Evolutionary conservation across 768 basidiomycete species (phyloP).

Genomic region (Flagelloscypha sp.): DNA sequence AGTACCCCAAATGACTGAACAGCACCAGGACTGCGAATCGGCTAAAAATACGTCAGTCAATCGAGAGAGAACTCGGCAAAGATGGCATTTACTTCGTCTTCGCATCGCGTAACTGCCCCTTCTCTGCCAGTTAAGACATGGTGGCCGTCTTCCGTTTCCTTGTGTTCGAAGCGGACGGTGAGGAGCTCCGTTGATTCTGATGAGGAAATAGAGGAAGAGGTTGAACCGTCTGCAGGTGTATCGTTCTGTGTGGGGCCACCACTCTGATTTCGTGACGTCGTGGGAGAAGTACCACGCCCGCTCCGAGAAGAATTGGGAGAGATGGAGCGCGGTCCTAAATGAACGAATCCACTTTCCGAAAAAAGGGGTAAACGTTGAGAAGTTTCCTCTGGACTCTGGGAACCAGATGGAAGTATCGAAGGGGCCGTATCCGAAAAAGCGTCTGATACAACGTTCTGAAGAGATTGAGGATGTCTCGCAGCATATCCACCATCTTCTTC

Average conservation of each 20-base stretch:
- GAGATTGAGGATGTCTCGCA: no score
- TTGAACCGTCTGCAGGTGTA: not conserved
- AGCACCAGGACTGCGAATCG: constrained; percentile 74
- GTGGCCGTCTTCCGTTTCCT: constrained; percentile 55
- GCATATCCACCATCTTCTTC: no score
- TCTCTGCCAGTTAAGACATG: constrained; percentile 66
- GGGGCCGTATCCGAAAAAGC: not conserved
- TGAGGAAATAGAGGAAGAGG: not conserved
- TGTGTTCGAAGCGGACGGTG: constrained; percentile 59
- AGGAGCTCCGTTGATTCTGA: constrained; percentile 33
- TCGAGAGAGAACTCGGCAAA: not conserved
- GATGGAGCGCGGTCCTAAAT: no score
- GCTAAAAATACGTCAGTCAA: constrained; percentile 29
- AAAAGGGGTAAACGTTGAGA: no score
- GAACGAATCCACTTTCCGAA: no score
- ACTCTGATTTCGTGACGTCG: no score
- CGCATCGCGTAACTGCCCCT: constrained; percentile 55
- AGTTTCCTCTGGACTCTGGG: not conserved
- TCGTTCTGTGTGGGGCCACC: no score
- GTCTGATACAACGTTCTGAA: no score
- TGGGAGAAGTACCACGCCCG: no score
- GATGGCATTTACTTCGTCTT: constrained; percentile 54
- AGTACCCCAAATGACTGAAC: constrained; percentile 81
- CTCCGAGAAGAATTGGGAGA: no score
- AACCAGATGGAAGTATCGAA: not conserved